phyloP scores from a whole-genome alignment of 78 protist species.

The Mantamonas sphyraenae region DNA sequence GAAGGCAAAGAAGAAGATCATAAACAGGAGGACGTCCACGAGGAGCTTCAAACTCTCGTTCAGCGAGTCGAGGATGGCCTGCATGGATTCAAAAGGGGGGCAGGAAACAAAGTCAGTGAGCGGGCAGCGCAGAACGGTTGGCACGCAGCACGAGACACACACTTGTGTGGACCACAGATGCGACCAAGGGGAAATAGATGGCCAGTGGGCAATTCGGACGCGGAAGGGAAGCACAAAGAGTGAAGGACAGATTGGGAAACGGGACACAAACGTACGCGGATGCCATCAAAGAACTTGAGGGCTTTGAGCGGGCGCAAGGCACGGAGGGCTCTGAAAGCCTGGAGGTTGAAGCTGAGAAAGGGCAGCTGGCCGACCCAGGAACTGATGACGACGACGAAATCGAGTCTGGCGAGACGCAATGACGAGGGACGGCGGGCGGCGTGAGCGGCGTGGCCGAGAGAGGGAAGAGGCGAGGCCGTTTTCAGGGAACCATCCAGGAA shows the following conservation, averaged over 20 bases:
- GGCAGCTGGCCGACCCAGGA: neutral
- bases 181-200: too few species aligned
- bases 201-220: neutral
- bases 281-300: neutral
- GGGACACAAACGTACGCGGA: too few species aligned
- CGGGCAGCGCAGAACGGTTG: too few species aligned
- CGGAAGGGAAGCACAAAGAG: neutral
- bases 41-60: neutral
- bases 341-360: neutral
- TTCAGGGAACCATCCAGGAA: neutral
- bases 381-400: neutral
- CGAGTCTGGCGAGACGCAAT: neutral
- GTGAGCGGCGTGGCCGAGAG: neutral
- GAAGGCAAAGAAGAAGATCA: neutral
- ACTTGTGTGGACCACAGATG: too few species aligned
- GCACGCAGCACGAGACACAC: too few species aligned
- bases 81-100: too few species aligned
- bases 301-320: conserved; percentile 2
- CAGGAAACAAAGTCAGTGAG: too few species aligned
- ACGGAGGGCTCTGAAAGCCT: neutral
- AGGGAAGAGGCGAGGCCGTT: neutral
- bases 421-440: neutral
- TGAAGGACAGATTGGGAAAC: too few species aligned
- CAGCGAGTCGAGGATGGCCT: neutral
- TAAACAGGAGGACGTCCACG: neutral